Percentiles rank a stretch among this genome's conserved stretches.
Evolutionary conservation across 1,284 basidiomycete genomes (phyloP).

Genomic region (Leccinum insigne): DNA sequence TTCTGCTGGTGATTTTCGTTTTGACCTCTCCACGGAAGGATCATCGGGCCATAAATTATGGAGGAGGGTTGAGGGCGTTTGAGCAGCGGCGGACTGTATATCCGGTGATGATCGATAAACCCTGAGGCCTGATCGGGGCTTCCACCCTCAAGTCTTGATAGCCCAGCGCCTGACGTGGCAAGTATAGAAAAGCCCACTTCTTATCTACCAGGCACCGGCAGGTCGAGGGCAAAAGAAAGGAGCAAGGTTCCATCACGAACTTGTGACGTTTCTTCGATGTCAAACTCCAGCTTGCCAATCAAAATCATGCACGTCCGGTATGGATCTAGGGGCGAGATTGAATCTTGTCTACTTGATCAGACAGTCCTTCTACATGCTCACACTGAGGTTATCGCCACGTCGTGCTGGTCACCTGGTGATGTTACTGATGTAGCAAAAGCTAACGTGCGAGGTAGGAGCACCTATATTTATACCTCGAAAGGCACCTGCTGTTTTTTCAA

Average conservation of each 20-base stretch:
- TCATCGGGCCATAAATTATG: background rate
- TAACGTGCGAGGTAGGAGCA: background rate
- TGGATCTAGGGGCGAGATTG: background rate
- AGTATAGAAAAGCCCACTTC: background rate
- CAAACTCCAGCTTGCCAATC: slow-evolving; percentile 3
- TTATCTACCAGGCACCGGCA: background rate
- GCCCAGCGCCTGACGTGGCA: slow-evolving; percentile 3
- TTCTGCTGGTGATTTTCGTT: background rate
- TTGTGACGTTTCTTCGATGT: background rate
- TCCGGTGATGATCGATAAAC: slow-evolving; percentile 3
- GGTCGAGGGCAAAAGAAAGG: background rate
- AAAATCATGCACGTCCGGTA: background rate
- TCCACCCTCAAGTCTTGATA: background rate
- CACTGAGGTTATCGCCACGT: slow-evolving; percentile 4
- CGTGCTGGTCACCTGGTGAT: slow-evolving; percentile 1
- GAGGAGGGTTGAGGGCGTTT: slow-evolving; percentile 2
- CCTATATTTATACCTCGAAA: slow-evolving; percentile 8
- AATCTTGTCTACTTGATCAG: slow-evolving; percentile 3
- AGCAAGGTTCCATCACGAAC: background rate
- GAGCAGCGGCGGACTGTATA: slow-evolving; percentile 1
- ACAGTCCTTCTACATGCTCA: slow-evolving; percentile 9
- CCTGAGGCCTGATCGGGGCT: background rate
- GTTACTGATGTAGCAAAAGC: background rate
- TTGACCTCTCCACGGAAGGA: slow-evolving; percentile 6
- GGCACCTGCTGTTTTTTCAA: background rate